Evolutionary conservation across 805 yeast species (phyloP).

Genomic region (Vanderwaltozyma tropicalis): DNA sequence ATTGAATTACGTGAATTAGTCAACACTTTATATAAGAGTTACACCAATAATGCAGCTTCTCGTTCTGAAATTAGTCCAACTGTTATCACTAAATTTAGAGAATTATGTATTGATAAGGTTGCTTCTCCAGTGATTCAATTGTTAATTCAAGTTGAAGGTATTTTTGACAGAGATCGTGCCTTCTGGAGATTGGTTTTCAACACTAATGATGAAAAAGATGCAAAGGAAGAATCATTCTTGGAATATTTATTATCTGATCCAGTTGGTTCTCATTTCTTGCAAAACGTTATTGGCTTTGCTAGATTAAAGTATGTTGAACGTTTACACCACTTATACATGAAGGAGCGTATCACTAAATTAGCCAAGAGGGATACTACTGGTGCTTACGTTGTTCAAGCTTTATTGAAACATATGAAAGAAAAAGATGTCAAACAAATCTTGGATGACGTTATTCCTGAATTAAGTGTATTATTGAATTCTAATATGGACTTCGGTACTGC

Average conservation of each 20-base stretch:
- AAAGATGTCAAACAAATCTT: slow-evolving; percentile 52
- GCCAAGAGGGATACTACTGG: slow-evolving; percentile 81
- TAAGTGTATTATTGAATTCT: slow-evolving; percentile 50
- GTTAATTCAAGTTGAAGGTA: slow-evolving; percentile 68
- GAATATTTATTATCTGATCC: slow-evolving; percentile 77
- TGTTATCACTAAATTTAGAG: slow-evolving; percentile 47
- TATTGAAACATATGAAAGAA: slow-evolving; percentile 54
- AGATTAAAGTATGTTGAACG: slow-evolving; percentile 63
- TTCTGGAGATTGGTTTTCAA: slow-evolving; percentile 58
- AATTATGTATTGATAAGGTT: slow-evolving; percentile 62
- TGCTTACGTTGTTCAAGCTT: slow-evolving; percentile 63
- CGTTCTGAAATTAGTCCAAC: slow-evolving; percentile 22
- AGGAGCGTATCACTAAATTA: slow-evolving; percentile 58
- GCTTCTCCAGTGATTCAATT: slow-evolving; percentile 85
- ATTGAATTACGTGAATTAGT: slow-evolving; percentile 45
- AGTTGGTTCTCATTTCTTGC: slow-evolving; percentile 89
- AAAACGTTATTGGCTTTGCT: slow-evolving; percentile 54
- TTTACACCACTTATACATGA: slow-evolving; percentile 60
- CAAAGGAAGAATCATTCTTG: slow-evolving; percentile 66
- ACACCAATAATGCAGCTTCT: slow-evolving; percentile 21
- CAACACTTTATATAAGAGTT: slow-evolving; percentile 29
- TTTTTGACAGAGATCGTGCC: slow-evolving; percentile 61
- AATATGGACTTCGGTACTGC: slow-evolving; percentile 62
- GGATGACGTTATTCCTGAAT: slow-evolving; percentile 55
- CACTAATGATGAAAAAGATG: slow-evolving; percentile 40